phyloP scores from a whole-genome alignment of 164 flowering plant genomes.

The Litsea cubeba region DNA sequence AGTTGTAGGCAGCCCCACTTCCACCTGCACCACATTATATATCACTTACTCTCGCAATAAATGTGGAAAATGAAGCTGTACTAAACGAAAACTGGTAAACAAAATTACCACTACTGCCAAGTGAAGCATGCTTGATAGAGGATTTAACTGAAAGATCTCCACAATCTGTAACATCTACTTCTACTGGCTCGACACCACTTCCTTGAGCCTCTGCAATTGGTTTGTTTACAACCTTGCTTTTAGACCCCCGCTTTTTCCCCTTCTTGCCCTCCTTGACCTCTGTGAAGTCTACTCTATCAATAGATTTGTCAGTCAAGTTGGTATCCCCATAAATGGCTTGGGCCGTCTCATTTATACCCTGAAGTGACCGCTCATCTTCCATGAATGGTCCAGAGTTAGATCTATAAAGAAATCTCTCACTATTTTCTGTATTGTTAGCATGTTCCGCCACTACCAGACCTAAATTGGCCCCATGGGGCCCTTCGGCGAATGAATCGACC shows the following conservation, averaged over 20 bases:
- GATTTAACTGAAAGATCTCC: slow-evolving; percentile 32
- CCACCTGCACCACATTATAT: slow-evolving; percentile 27
- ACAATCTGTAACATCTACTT: slow-evolving; percentile 34
- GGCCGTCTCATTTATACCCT: slow-evolving; percentile 25
- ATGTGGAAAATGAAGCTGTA: neutral
- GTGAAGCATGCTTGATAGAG: slow-evolving; percentile 40
- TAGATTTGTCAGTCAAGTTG: slow-evolving; percentile 15
- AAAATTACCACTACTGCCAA: slow-evolving; percentile 32
- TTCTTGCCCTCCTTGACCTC: slow-evolving; percentile 31
- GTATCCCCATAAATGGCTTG: slow-evolving; percentile 21
- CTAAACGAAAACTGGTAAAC: neutral
- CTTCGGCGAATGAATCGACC: slow-evolving; percentile 30
- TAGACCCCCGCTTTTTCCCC: slow-evolving; percentile 34
- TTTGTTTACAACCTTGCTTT: slow-evolving; percentile 28
- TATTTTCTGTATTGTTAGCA: slow-evolving; percentile 21
- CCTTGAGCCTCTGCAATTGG: slow-evolving; percentile 31
- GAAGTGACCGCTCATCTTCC: slow-evolving; percentile 27
- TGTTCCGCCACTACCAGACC: slow-evolving; percentile 30
- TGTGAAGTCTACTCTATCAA: slow-evolving; percentile 25
- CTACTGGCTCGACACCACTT: slow-evolving; percentile 26
- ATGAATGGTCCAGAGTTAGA: slow-evolving; percentile 31
- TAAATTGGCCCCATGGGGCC: slow-evolving; percentile 39
- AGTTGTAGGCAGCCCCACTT: slow-evolving; percentile 29
- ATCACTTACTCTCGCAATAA: neutral
- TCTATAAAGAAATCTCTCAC: slow-evolving; percentile 29